Percentiles rank a stretch among this genome's conserved stretches.
These are phyloP conservation scores for Venturia pyrina DNA, from an alignment of 2,329 filamentous ascomycete species.

Conservation along the genomic window DNA sequence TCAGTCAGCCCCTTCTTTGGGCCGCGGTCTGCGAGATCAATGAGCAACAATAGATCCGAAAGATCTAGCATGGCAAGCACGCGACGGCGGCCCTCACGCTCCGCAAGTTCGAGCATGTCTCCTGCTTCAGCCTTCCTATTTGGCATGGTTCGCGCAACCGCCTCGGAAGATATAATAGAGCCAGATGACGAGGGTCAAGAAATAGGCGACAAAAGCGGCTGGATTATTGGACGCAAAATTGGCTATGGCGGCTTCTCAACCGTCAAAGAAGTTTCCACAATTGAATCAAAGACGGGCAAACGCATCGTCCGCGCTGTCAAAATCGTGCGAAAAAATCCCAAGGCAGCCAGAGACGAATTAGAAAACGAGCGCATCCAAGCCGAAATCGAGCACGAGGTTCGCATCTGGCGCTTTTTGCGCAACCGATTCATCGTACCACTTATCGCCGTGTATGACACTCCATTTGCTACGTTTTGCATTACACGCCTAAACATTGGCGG, in stretches of 20 bases:
- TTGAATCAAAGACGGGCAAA: slow-evolving; percentile 36
- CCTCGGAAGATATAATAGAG: slow-evolving; percentile 32
- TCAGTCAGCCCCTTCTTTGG: slow-evolving; percentile 12
- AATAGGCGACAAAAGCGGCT: slow-evolving; percentile 49
- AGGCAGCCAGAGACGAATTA: slow-evolving; percentile 41
- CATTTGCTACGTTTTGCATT: slow-evolving; percentile 60
- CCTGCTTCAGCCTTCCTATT: slow-evolving; percentile 49
- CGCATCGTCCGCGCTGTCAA: slow-evolving; percentile 54
- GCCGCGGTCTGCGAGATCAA: slow-evolving; percentile 11
- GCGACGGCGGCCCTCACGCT: slow-evolving; percentile 7
- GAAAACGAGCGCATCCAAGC: slow-evolving; percentile 57
- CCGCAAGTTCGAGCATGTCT: slow-evolving; percentile 24
- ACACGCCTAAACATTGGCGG: slow-evolving; percentile 54
- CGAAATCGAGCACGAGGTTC: slow-evolving; percentile 59
- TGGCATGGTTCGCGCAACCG: slow-evolving; percentile 25
- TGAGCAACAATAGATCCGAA: slow-evolving; percentile 22
- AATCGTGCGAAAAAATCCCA: slow-evolving; percentile 52
- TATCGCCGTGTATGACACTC: slow-evolving; percentile 54
- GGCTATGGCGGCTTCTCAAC: slow-evolving; percentile 57
- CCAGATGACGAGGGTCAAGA: slow-evolving; percentile 60
- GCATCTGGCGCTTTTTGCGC: slow-evolving; percentile 55
- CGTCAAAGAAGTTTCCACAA: slow-evolving; percentile 56
- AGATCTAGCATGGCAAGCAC: slow-evolving; percentile 12
- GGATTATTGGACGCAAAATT: slow-evolving; percentile 57
- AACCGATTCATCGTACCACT: slow-evolving; percentile 54